phyloP scores from a whole-genome alignment of 2,329 filamentous ascomycete species.

The Sphaerulina musiva region DNA sequence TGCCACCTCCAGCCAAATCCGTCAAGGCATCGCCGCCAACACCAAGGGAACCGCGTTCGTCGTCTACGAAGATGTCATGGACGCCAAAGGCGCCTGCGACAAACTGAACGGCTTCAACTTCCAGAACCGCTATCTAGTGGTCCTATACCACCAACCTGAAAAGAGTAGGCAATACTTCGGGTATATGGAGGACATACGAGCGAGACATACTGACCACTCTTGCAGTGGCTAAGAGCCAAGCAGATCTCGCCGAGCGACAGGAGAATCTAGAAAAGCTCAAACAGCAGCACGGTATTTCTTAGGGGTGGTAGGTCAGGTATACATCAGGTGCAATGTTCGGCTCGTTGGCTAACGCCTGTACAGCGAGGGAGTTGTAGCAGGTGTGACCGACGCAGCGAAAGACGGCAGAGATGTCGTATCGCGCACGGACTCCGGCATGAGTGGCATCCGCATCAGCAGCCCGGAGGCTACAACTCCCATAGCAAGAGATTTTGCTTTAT shows the following conservation, averaged over 20 bases:
- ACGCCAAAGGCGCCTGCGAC: constrained; percentile 97
- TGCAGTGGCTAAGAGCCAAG: constrained; percentile 56
- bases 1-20: constrained; percentile 68
- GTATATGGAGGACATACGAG: not conserved
- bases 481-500: constrained; percentile 24
- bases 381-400: constrained; percentile 23
- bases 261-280: constrained; percentile 98
- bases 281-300: constrained; percentile 97
- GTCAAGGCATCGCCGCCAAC: constrained; percentile 92
- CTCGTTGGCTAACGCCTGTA: not conserved
- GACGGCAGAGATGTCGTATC: constrained; percentile 9
- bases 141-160: constrained; percentile 59
- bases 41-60: constrained; percentile 99
- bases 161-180: constrained; percentile 8
- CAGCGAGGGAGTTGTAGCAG: constrained; percentile 28
- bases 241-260: constrained; percentile 82
- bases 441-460: constrained; percentile 12
- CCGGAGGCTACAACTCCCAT: constrained; percentile 24
- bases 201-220: constrained; percentile 9
- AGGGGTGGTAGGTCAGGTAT: constrained; percentile 33
- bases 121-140: constrained; percentile 96
- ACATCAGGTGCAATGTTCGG: not conserved
- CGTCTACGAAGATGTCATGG: constrained; percentile 98
- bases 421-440: constrained; percentile 29
- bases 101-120: constrained; percentile 99